Conservation (phyloP, 202 grass and related monocot genomes). For the Bolboschoenoplectus hybrid region DNA sequence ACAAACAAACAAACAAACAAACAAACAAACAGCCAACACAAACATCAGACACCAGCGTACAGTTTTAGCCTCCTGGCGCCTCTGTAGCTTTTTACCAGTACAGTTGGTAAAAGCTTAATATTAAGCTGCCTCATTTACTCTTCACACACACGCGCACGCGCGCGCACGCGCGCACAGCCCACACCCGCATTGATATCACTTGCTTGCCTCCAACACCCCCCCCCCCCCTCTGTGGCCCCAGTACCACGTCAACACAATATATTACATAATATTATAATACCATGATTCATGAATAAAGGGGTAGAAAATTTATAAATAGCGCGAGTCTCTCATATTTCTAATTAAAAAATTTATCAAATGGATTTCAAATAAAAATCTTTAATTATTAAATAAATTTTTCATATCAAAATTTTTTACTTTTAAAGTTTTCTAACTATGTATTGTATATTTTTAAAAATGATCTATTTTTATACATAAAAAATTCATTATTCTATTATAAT, state of each 20-base stretch:
- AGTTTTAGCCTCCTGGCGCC: neutral
- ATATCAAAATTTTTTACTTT: no score
- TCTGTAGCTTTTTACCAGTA: slow-evolving; percentile 37
- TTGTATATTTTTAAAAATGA: no score
- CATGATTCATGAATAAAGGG: neutral
- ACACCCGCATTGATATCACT: no score
- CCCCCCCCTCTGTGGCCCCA: neutral
- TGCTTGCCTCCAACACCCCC: neutral
- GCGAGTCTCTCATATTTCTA: no score
- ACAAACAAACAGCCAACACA: slow-evolving; percentile 30
- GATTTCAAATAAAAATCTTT: no score
- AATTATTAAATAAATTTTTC: no score
- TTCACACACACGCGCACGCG: neutral
- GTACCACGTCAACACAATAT: neutral
- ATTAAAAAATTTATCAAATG: no score
- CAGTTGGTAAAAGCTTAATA: slow-evolving; percentile 22
- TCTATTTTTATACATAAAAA: no score
- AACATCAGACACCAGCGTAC: neutral
- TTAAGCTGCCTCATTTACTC: slow-evolving; percentile 30
- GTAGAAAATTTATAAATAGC: no score
- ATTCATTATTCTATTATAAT: no score
- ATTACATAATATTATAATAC: neutral
- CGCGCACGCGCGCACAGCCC: no score
- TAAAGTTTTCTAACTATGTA: no score
- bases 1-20: slow-evolving; percentile 31